Evolutionary conservation across 2,329 filamentous ascomycete genomes (phyloP), one percentile per base, ranked within the genome.

Genomic region (Diaporthe eres): DNA sequence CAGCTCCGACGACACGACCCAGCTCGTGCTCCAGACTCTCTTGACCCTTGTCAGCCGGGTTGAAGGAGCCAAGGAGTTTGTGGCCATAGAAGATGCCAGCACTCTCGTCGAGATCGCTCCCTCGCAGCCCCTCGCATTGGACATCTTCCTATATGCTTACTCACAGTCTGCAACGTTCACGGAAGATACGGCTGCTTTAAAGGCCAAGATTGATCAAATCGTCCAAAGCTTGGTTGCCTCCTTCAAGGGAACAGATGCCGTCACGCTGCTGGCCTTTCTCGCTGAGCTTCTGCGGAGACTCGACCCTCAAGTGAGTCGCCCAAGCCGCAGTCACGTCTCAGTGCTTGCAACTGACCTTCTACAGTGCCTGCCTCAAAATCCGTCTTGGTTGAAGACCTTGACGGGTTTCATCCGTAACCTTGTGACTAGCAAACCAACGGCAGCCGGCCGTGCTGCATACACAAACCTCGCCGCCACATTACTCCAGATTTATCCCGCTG

Each of bases 241-340:
- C 0, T 93, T 92, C 79, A 88, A 85, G 51, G 88, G 87, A 15
- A 92, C 91, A 13, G 90, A 93, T 80, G 90, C 87, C 6, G 89
- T 91, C 5, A 92, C 90, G 0, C 84, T 93, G 4, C 83, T 93
- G 3, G 85, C 85, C 53, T 92, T 92, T 79, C 79, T 92, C n/a
- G 88, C 87, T 22, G 83, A 84, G 58, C 83, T 91, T 60, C 81
- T 93, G 4, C 85, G 87, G 7, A 87, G 87, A 67, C 83, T 90
- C 13, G 84, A 88, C 31, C 82, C 86, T 17, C 82, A 84, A 76
- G 90, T 91, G 82, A 80, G 86, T 28, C 9, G 63, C 55, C 28
- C 25, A 8, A 15, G 19, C 22, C 47, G 55, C 65, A 68, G 31
- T 34, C 53, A 12, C 49, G 15, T 17, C 7, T 37, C 8, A 57